These are phyloP conservation scores for Didymella exigua DNA, from an alignment of 2,329 filamentous ascomycete genomes.

Conservation along the genomic window DNA sequence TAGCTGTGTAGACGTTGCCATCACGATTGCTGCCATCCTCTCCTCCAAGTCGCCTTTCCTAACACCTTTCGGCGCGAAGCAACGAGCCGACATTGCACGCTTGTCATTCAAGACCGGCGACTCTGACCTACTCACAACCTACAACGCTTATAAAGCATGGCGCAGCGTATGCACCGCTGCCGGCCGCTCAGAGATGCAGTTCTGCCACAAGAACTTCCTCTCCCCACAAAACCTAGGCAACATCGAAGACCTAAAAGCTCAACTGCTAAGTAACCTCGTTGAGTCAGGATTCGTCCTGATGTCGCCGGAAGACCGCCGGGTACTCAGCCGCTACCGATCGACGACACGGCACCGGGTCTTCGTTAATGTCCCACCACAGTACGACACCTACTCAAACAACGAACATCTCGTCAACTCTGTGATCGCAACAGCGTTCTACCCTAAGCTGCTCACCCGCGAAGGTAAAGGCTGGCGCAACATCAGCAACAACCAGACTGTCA, in stretches of 20 bases:
- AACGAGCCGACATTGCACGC: slow-evolving; percentile 80
- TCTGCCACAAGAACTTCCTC: slow-evolving; percentile 93
- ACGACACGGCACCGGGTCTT: slow-evolving; percentile 73
- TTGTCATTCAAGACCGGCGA: slow-evolving; percentile 81
- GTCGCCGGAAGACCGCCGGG: slow-evolving; percentile 71
- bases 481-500: slow-evolving; percentile 89
- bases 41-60: slow-evolving; percentile 95
- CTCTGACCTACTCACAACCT: slow-evolving; percentile 89
- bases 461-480: slow-evolving; percentile 89
- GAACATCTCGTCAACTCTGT: slow-evolving; percentile 80
- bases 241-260: slow-evolving; percentile 94
- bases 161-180: slow-evolving; percentile 77
- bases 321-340: slow-evolving; percentile 72
- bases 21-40: slow-evolving; percentile 90
- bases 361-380: slow-evolving; percentile 78
- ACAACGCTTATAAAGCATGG: slow-evolving; percentile 93
- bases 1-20: slow-evolving; percentile 85
- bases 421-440: slow-evolving; percentile 94
- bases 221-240: slow-evolving; percentile 86
- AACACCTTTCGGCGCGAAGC: slow-evolving; percentile 80
- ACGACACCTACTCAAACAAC: slow-evolving; percentile 78
- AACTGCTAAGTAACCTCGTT: slow-evolving; percentile 81
- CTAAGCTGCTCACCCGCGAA: slow-evolving; percentile 84
- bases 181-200: slow-evolving; percentile 78
- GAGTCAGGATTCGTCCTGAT: slow-evolving; percentile 84